Conservation (phyloP, 2,329 filamentous ascomycete species). For the Scytalidium sp. region DNA sequence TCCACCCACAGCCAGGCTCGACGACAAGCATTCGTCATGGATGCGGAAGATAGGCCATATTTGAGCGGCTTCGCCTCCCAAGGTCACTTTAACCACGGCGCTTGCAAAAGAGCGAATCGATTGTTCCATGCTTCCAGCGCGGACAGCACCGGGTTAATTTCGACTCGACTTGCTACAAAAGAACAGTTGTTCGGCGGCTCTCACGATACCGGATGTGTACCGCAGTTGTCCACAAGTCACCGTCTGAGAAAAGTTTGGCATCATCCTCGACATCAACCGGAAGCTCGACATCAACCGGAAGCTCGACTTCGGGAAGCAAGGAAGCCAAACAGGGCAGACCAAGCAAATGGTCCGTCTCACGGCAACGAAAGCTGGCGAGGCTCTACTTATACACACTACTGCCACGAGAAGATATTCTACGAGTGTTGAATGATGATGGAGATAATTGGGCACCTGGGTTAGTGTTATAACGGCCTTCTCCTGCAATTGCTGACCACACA, state of each 20-base stretch:
- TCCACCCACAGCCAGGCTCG: neutral
- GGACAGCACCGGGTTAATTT: neutral
- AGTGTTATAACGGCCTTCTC: conserved; percentile 13
- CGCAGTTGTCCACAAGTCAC: neutral
- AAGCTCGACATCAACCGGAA: neutral
- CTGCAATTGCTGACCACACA: conserved; percentile 4
- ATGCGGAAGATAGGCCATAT: neutral
- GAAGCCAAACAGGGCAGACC: conserved; percentile 40
- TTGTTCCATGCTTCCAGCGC: neutral
- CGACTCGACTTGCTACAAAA: neutral
- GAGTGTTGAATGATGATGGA: conserved; percentile 41
- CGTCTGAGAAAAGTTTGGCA: neutral
- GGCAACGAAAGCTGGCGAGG: conserved; percentile 50
- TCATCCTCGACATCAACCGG: neutral
- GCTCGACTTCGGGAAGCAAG: neutral
- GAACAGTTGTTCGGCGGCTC: neutral
- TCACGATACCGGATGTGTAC: neutral
- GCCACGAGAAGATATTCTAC: conserved; percentile 46
- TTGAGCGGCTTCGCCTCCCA: neutral
- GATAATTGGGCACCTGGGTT: conserved; percentile 45
- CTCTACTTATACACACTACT: conserved; percentile 57
- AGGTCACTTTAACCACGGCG: neutral
- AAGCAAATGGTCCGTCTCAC: conserved; percentile 51
- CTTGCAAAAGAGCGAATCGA: neutral
- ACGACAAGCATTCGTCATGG: neutral